Evolutionary conservation across 2,329 filamentous ascomycete genomes (phyloP), one percentile per base, ranked within the genome.

Genomic region (Arachnopeziza araneosa): DNA sequence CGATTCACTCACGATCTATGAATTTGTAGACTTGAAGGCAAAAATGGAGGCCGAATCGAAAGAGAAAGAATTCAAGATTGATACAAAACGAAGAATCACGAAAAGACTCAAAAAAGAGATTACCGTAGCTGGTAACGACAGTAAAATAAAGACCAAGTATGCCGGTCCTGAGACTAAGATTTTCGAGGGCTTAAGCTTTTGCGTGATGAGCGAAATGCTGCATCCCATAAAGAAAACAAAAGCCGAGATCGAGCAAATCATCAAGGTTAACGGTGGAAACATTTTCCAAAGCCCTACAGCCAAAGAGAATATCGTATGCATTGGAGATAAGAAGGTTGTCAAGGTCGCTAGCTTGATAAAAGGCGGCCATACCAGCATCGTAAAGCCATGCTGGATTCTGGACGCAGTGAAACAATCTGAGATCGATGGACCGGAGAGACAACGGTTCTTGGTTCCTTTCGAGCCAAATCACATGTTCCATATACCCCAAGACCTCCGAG

Each of bases 321-420:
- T 98, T 12, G 91, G 89, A 0, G 93, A 97, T 65, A 89, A 91
- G 72, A 89, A 80, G 51, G 81, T 84, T 0, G 86, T 98, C 66
- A 93, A 93, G 69, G 92, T 93, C 1, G 90, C 90, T 1, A 92
- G 90, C 10, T 75, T 97, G 9, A 85, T 91, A 63, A 96, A 95
- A 68, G 80, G 78, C 6, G 87, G 85, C 2, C 78, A 83, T 0
- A 80, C 83, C 7, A 87, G 91, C 66, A 87, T 99, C 55, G 80
- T 98, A 59, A 84, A 85, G 23, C 89, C 93, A 0, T 80, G 79
- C 6, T 99, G 95, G 95, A 77, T 98, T 1, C 78, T 90, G 26
- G 92, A 98, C 72, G 81, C 82, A 32, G 81, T 85, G 65, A 69
- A 71, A 14, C 70, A 81, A 61, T 79, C 77, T 52, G 80, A 86